Percentiles rank a stretch among this genome's conserved stretches.
Evolutionary conservation across 495 filamentous ascomycete genomes (phyloP).

Genomic region (Podospora pseudocomata): DNA sequence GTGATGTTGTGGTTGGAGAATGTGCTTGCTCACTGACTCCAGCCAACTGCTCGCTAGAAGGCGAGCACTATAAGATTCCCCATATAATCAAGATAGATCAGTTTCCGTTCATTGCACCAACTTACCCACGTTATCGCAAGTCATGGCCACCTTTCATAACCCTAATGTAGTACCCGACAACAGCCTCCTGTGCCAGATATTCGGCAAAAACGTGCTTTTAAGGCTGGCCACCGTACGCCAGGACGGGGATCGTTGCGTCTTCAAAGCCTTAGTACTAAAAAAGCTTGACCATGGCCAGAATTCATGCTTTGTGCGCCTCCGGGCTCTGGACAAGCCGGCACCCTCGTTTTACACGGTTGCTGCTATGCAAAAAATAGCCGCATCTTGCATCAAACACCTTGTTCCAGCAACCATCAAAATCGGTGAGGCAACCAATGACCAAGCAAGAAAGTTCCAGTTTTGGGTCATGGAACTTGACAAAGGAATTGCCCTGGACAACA

Average conservation of each 20-base stretch:
- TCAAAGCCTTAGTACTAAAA: not conserved
- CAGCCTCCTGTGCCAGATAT: not conserved
- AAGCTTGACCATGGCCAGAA: not conserved
- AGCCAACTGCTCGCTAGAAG: not conserved
- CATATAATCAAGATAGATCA: not conserved
- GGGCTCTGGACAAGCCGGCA: not conserved
- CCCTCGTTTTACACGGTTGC: not conserved
- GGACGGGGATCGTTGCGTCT: not conserved
- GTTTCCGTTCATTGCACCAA: not conserved
- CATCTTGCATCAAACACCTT: not conserved
- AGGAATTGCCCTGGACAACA: not conserved
- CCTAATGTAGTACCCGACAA: not conserved
- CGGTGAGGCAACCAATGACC: not conserved
- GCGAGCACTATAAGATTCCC: not conserved
- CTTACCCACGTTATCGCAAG: not conserved
- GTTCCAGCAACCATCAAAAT: not conserved
- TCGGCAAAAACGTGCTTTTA: not conserved
- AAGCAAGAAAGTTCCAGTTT: not conserved
- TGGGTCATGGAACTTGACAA: not conserved
- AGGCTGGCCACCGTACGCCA: not conserved
- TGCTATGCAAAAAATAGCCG: not conserved
- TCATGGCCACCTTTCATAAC: not conserved
- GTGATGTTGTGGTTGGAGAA: not conserved
- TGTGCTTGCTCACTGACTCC: not conserved
- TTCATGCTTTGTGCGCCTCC: not conserved